Evolutionary conservation across 1,139 yeast species (phyloP).

Genomic region (Sugiyamaella xylanicola): DNA sequence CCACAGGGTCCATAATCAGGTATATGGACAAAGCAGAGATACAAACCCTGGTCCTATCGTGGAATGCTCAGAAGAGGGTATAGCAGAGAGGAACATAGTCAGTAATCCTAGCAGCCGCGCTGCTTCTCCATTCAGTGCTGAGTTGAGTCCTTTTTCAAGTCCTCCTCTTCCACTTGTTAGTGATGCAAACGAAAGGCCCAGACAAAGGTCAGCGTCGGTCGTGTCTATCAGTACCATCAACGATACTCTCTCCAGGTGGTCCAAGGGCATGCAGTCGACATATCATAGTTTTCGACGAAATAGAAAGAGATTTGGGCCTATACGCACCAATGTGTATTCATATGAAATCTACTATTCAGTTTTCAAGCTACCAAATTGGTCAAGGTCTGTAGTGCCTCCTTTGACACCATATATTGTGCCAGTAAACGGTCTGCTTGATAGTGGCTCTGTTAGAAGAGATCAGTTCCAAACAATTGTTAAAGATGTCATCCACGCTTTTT

Average conservation of each 20-base stretch:
- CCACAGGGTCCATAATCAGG: conserved; percentile 1
- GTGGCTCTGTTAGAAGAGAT: conserved; percentile 40
- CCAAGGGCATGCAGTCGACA: conserved; percentile 5
- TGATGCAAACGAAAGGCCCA: not conserved
- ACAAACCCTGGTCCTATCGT: too few species aligned
- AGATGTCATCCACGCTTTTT: conserved; percentile 50
- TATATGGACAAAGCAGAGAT: conserved; percentile 2
- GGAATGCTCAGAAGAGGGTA: too few species aligned
- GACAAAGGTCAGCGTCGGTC: conserved; percentile 8
- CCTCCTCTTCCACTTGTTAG: not conserved
- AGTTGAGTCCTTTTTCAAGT: conserved; percentile 15
- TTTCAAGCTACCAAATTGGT: conserved; percentile 41
- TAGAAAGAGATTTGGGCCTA: too few species aligned
- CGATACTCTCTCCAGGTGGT: conserved; percentile 4
- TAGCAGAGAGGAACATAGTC: too few species aligned
- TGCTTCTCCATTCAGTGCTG: conserved; percentile 11
- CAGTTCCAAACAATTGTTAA: conserved; percentile 47
- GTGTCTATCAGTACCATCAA: conserved; percentile 7
- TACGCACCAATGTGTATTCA: conserved; percentile 9
- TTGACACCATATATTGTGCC: conserved; percentile 33
- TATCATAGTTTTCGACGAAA: conserved; percentile 2
- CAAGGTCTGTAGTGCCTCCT: conserved; percentile 9
- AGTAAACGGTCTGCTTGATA: conserved; percentile 38
- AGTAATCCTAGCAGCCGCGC: not conserved
- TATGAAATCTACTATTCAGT: conserved; percentile 53